phyloP scores from a whole-genome alignment of 2,329 filamentous ascomycete species.

The Fusarium beomiforme region DNA sequence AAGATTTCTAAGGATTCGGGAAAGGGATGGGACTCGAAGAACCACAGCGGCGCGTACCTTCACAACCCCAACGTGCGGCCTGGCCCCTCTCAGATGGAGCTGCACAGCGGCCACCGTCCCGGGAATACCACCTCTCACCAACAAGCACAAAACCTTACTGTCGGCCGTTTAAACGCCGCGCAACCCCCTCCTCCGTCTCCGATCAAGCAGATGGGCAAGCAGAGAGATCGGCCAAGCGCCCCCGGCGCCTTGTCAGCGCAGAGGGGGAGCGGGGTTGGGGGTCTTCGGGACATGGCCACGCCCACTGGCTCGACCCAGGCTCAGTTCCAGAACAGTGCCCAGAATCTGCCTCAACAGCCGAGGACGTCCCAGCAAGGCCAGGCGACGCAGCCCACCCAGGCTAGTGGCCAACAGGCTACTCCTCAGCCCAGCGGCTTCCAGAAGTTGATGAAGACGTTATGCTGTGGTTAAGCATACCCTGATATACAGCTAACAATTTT shows the following conservation, averaged over 20 bases:
- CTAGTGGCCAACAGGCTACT: slow-evolving; percentile 69
- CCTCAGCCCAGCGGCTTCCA: slow-evolving; percentile 84
- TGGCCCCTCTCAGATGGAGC: slow-evolving; percentile 84
- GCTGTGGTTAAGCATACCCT: slow-evolving; percentile 74
- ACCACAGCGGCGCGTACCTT: slow-evolving; percentile 68
- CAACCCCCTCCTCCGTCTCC: slow-evolving; percentile 89
- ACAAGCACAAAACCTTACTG: slow-evolving; percentile 73
- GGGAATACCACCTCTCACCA: slow-evolving; percentile 73
- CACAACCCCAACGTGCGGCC: slow-evolving; percentile 82
- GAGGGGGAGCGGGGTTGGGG: slow-evolving; percentile 79
- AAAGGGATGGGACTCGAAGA: slow-evolving; percentile 88
- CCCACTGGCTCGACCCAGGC: slow-evolving; percentile 92
- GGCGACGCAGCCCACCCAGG: slow-evolving; percentile 63
- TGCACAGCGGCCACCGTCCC: slow-evolving; percentile 77
- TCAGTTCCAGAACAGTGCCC: slow-evolving; percentile 95
- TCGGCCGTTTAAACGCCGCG: slow-evolving; percentile 92
- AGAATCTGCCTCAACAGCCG: slow-evolving; percentile 79
- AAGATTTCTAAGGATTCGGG: slow-evolving; percentile 85
- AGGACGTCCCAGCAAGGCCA: slow-evolving; percentile 69
- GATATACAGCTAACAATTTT: slow-evolving; percentile 42
- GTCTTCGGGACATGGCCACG: slow-evolving; percentile 79
- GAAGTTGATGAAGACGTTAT: slow-evolving; percentile 92
- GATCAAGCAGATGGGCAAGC: slow-evolving; percentile 82
- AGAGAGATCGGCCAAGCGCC: slow-evolving; percentile 79
- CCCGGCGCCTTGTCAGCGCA: slow-evolving; percentile 78